These are phyloP conservation scores for Chaetomium olivaceum DNA, from an alignment of 2,329 filamentous ascomycete species.

Conservation along the genomic window DNA sequence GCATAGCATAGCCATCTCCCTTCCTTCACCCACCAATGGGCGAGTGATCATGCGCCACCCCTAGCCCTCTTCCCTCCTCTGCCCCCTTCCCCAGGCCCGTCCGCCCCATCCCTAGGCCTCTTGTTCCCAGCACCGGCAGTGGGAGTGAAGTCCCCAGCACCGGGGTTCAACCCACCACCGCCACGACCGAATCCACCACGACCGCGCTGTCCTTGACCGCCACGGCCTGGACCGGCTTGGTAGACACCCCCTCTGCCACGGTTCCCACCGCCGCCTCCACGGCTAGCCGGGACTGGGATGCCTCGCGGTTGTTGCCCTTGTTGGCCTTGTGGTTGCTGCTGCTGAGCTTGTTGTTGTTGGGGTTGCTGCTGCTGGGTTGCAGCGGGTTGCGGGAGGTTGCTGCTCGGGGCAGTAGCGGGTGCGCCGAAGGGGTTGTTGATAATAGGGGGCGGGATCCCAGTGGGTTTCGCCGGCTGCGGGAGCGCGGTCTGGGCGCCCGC, in stretches of 20 bases:
- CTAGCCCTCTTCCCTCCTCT: slow-evolving; percentile 30
- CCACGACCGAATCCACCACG: slow-evolving; percentile 29
- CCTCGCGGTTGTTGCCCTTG: slow-evolving; percentile 19
- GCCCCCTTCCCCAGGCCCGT: slow-evolving; percentile 17
- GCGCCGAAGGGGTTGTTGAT: slow-evolving; percentile 24
- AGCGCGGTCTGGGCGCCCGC: slow-evolving; percentile 16
- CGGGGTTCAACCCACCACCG: slow-evolving; percentile 28
- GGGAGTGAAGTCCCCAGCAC: slow-evolving; percentile 32
- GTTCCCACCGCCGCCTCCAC: slow-evolving; percentile 27
- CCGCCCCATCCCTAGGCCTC: slow-evolving; percentile 30
- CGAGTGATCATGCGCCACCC: slow-evolving; percentile 25
- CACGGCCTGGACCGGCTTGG: slow-evolving; percentile 28
- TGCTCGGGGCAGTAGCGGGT: slow-evolving; percentile 8
- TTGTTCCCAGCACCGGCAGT: slow-evolving; percentile 28
- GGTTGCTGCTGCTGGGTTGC: slow-evolving; percentile 1
- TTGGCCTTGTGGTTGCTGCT: slow-evolving; percentile 4
- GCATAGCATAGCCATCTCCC: not conserved
- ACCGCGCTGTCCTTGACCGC: slow-evolving; percentile 29
- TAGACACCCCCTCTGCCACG: slow-evolving; percentile 28
- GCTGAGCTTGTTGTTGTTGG: slow-evolving; percentile 16
- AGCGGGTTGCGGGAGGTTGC: slow-evolving; percentile 6
- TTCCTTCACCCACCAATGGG: not conserved
- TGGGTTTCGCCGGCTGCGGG: slow-evolving; percentile 20
- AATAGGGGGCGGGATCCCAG: slow-evolving; percentile 12
- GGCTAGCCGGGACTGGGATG: slow-evolving; percentile 25